Evolutionary conservation across 352 stramenopile species (phyloP).

Genomic region (Globisporangium canariense): DNA sequence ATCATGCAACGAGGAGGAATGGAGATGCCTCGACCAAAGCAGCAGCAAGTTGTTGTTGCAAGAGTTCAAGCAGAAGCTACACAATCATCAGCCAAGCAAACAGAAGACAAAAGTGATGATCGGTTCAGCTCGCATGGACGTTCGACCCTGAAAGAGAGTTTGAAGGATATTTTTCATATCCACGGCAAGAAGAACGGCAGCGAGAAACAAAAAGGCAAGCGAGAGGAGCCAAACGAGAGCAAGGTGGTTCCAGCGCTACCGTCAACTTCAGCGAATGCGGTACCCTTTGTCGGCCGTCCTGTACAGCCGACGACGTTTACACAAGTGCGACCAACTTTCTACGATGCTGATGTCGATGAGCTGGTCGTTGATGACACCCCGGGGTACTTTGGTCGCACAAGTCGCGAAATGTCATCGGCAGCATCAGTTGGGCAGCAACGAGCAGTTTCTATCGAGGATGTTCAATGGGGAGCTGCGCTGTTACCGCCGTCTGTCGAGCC

Average conservation of each 20-base stretch:
- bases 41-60: not conserved
- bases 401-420: not conserved
- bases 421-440: slow-evolving; percentile 20
- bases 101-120: not conserved
- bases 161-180: slow-evolving; percentile 36
- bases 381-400: slow-evolving; percentile 47
- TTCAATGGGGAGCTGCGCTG: slow-evolving; percentile 17
- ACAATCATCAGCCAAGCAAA: not conserved
- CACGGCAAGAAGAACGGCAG: slow-evolving; percentile 6
- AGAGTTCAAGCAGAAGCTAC: not conserved
- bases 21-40: slow-evolving; percentile 15
- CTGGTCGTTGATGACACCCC: slow-evolving; percentile 57
- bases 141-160: slow-evolving; percentile 29
- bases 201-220: slow-evolving; percentile 16
- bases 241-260: not conserved
- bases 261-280: not conserved
- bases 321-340: slow-evolving; percentile 26
- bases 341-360: slow-evolving; percentile 47
- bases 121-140: slow-evolving; percentile 7
- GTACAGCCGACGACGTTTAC: slow-evolving; percentile 1
- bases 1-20: not conserved
- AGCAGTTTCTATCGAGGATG: slow-evolving; percentile 19
- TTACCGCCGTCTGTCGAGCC: slow-evolving; percentile 14
- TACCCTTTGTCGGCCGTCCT: not conserved
- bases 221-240: slow-evolving; percentile 11